These are phyloP conservation scores for Tetraselmis striata DNA, from an alignment of 139 green algal genomes.

Conservation along the genomic window DNA sequence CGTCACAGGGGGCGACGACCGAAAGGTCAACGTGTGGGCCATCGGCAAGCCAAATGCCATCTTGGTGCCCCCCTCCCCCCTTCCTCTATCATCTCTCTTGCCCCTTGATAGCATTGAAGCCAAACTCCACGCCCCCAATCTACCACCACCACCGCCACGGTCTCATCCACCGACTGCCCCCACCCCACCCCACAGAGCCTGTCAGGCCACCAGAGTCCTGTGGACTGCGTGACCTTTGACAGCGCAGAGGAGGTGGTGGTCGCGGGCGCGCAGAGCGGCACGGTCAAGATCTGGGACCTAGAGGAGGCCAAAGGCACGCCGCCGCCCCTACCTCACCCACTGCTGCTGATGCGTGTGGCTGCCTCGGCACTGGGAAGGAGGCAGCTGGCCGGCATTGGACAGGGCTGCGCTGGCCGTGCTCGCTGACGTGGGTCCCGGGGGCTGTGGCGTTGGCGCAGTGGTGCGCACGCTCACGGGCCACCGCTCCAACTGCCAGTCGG, in stretches of 20 bases:
- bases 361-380: neutral
- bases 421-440: no score
- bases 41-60: slow-evolving; percentile 56
- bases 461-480: slow-evolving; percentile 62
- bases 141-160: no score
- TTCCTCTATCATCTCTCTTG: neutral
- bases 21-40: slow-evolving; percentile 79
- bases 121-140: no score
- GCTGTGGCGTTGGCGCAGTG: slow-evolving; percentile 32
- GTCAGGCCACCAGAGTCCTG: slow-evolving; percentile 48
- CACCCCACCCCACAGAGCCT: slow-evolving; percentile 55
- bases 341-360: neutral
- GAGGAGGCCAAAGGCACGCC: slow-evolving; percentile 61
- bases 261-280: slow-evolving; percentile 54
- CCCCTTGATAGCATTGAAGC: no score
- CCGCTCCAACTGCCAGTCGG: slow-evolving; percentile 46
- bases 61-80: no score
- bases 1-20: slow-evolving; percentile 83
- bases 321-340: no score
- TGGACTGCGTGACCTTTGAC: slow-evolving; percentile 76
- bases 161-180: no score
- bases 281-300: slow-evolving; percentile 77
- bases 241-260: slow-evolving; percentile 60
- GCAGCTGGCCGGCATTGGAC: no score
- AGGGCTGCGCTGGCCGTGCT: no score